A percentile compares a stretch with the other conserved stretches of the same genome.
Conservation (phyloP, 2,329 filamentous ascomycete genomes). For the Ceratocystiopsis sp. region DNA sequence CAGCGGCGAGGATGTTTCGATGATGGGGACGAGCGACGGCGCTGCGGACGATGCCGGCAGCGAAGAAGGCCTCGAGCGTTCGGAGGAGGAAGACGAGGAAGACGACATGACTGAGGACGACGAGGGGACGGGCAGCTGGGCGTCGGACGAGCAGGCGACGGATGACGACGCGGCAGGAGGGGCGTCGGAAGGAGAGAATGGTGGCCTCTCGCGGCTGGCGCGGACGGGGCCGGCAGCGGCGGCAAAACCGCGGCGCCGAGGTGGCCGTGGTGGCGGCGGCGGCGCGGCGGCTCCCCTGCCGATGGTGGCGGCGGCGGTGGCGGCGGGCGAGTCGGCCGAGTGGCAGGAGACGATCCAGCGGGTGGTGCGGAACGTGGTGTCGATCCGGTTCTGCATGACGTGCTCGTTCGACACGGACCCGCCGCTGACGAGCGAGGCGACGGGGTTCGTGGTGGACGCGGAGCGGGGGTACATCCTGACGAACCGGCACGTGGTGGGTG, state of each 20-base stretch:
- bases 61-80: too few species aligned
- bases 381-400: slow-evolving; percentile 97
- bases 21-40: too few species aligned
- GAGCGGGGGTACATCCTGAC: slow-evolving; percentile 80
- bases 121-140: not conserved
- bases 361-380: slow-evolving; percentile 89
- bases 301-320: slow-evolving; percentile 6
- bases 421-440: slow-evolving; percentile 86
- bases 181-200: too few species aligned
- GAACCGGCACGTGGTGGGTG: slow-evolving; percentile 83
- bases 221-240: too few species aligned
- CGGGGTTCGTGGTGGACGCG: slow-evolving; percentile 92
- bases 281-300: too few species aligned
- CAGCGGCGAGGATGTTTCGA: too few species aligned
- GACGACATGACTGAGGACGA: too few species aligned
- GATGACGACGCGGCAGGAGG: too few species aligned
- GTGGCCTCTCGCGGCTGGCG: too few species aligned
- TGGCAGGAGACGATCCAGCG: slow-evolving; percentile 94
- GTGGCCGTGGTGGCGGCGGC: not conserved
- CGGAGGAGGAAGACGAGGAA: too few species aligned
- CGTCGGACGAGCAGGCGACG: slow-evolving; percentile 4
- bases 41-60: too few species aligned
- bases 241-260: too few species aligned
- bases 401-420: slow-evolving; percentile 96
- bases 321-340: slow-evolving; percentile 17